Evolutionary conservation across 768 basidiomycete genomes (phyloP).

Genomic region (Russula brevipes): DNA sequence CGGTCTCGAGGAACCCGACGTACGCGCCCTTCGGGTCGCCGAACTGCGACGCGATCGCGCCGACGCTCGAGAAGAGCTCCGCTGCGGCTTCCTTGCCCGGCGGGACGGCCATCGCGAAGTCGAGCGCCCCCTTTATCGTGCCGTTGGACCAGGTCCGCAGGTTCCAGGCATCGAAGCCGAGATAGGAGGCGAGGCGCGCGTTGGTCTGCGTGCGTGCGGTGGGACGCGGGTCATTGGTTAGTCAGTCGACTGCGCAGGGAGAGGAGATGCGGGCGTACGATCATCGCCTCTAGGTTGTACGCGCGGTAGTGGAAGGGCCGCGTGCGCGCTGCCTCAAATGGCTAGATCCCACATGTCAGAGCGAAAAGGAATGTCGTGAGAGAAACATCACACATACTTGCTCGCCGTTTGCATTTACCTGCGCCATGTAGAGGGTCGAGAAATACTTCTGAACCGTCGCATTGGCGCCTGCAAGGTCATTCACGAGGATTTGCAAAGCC

Average conservation of each 20-base stretch:
- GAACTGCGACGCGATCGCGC: slow-evolving; percentile 28
- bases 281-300: slow-evolving; percentile 34
- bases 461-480: slow-evolving; percentile 29
- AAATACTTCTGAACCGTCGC: slow-evolving; percentile 30
- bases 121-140: slow-evolving; percentile 31
- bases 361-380: neutral
- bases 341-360: slow-evolving; percentile 23
- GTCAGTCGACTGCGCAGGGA: neutral
- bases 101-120: slow-evolving; percentile 31
- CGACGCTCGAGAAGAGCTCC: slow-evolving; percentile 29
- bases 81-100: too few relatives aligned
- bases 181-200: slow-evolving; percentile 29
- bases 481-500: slow-evolving; percentile 31
- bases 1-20: slow-evolving; percentile 25
- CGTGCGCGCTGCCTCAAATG: slow-evolving; percentile 32
- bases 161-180: slow-evolving; percentile 31
- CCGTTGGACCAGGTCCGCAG: slow-evolving; percentile 25
- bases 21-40: slow-evolving; percentile 33
- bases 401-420: slow-evolving; percentile 32
- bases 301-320: slow-evolving; percentile 34
- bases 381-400: slow-evolving; percentile 8
- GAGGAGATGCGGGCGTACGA: slow-evolving; percentile 22
- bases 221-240: neutral
- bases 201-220: slow-evolving; percentile 23
- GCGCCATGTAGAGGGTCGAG: slow-evolving; percentile 27